phyloP scores from a whole-genome alignment of 2,329 filamentous ascomycete genomes.

The Dothistroma septosporum region DNA sequence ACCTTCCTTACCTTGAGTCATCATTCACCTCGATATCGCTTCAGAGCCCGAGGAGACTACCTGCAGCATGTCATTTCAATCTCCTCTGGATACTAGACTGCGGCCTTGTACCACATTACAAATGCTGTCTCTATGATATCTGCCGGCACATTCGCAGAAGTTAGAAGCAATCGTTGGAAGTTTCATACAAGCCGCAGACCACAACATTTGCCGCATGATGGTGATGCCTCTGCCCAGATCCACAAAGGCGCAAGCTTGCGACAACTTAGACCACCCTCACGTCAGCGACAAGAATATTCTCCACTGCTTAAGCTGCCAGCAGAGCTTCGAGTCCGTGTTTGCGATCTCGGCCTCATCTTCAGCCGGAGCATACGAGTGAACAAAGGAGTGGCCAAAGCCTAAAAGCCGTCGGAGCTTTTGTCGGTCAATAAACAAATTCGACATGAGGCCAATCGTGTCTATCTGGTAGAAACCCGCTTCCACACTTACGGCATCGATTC shows the following conservation, averaged over 20 bases:
- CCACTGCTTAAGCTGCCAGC: neutral
- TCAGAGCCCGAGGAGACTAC: too few species aligned
- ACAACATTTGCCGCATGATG: neutral
- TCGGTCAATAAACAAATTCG: neutral
- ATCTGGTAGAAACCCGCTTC: neutral
- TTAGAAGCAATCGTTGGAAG: too few species aligned
- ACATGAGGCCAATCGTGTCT: neutral
- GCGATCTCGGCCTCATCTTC: neutral
- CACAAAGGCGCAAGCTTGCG: neutral
- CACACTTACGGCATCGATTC: neutral
- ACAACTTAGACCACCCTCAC: neutral
- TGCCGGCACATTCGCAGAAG: too few species aligned
- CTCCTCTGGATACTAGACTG: too few species aligned
- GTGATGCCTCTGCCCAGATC: neutral
- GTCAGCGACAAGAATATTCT: neutral
- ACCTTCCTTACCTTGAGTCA: neutral
- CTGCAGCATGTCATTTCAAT: too few species aligned
- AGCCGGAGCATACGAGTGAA: neutral
- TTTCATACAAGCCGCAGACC: too few species aligned
- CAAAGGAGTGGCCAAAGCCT: neutral
- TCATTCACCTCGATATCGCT: neutral
- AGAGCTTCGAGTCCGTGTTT: neutral
- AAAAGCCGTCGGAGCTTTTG: neutral
- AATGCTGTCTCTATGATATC: too few species aligned
- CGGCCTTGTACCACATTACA: too few species aligned